A percentile compares a stretch with the other conserved stretches of the same genome.
phyloP scores from a whole-genome alignment of 2,329 filamentous ascomycete species.

The Teratosphaeria nubilosa region DNA sequence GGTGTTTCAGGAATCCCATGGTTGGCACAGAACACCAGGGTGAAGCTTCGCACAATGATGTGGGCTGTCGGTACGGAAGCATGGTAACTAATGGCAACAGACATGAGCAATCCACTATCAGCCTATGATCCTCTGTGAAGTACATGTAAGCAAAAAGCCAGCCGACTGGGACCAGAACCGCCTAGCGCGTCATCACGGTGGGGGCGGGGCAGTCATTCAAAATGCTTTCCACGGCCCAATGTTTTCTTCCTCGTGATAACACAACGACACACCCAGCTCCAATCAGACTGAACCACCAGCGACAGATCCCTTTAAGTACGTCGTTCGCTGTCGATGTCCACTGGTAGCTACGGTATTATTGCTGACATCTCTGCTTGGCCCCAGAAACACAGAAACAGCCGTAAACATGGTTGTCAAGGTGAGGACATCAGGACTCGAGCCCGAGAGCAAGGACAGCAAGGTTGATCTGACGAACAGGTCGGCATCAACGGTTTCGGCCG shows the following conservation, averaged over 20 bases:
- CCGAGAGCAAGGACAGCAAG: neutral
- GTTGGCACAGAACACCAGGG: neutral
- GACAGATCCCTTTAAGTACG: neutral
- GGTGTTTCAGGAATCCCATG: neutral
- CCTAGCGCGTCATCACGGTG: neutral
- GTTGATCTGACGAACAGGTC: constrained; percentile 50
- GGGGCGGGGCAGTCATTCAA: neutral
- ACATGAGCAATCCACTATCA: too few species aligned
- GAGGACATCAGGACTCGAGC: neutral
- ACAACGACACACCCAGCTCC: neutral
- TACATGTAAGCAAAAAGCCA: neutral
- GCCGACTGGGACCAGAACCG: neutral
- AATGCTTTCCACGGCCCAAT: neutral
- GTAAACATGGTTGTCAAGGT: constrained; percentile 9
- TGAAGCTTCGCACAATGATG: neutral
- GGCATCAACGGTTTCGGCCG: constrained; percentile 99
- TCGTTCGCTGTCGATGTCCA: neutral
- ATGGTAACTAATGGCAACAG: too few species aligned
- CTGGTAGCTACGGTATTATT: neutral
- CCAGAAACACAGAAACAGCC: neutral
- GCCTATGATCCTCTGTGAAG: neutral
- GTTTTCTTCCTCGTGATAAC: neutral
- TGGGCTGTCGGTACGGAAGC: neutral
- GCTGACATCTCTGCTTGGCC: neutral
- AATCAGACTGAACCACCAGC: neutral